These are phyloP conservation scores for Earliella scabrosa DNA, from an alignment of 1,284 basidiomycete species.

Conservation along the genomic window DNA sequence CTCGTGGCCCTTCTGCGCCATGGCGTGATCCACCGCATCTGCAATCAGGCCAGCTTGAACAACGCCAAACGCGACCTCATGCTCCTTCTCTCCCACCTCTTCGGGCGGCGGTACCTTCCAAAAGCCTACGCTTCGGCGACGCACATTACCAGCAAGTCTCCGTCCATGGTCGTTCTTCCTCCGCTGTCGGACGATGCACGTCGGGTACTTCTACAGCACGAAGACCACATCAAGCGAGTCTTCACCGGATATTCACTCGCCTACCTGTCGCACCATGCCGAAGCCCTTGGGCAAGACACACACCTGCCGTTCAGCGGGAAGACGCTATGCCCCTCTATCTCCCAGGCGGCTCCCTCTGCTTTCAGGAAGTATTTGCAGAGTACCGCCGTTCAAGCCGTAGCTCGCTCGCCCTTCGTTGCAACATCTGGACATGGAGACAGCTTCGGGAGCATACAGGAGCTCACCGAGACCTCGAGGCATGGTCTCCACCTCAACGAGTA, in stretches of 20 bases:
- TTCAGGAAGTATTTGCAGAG: conserved; percentile 41
- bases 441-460: conserved; percentile 53
- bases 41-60: conserved; percentile 41
- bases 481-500: conserved; percentile 61
- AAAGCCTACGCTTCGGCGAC: conserved; percentile 42
- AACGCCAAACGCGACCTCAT: conserved; percentile 55
- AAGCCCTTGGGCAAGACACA: conserved; percentile 44
- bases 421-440: conserved; percentile 64
- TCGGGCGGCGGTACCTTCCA: conserved; percentile 59
- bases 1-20: conserved; percentile 58
- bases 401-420: conserved; percentile 62
- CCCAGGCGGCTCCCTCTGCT: conserved; percentile 14
- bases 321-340: conserved; percentile 15
- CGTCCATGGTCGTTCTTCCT: conserved; percentile 62
- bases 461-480: conserved; percentile 51
- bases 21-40: conserved; percentile 63
- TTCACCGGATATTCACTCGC: conserved; percentile 59
- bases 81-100: conserved; percentile 60
- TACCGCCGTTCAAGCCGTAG: conserved; percentile 41
- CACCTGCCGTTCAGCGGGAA: conserved; percentile 51
- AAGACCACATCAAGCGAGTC: conserved; percentile 52
- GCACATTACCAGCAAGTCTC: conserved; percentile 46
- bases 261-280: conserved; percentile 45
- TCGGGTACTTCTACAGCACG: conserved; percentile 49
- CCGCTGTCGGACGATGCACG: conserved; percentile 46